Evolutionary conservation across 1,139 yeast genomes (phyloP).

Genomic region (Saccharomycopsis crataegensis): DNA sequence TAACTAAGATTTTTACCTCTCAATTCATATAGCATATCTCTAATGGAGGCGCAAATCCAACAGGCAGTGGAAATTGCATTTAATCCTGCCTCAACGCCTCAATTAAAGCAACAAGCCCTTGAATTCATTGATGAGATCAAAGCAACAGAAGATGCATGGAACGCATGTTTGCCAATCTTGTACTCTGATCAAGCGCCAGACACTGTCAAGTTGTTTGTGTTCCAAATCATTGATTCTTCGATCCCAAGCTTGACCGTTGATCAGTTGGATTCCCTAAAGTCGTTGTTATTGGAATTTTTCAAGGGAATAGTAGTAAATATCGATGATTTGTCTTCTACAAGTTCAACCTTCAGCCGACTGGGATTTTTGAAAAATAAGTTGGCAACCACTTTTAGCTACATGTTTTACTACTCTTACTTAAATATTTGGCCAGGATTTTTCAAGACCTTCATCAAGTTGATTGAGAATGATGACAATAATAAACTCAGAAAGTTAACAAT

Average conservation of each 20-base stretch:
- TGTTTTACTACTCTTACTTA: constrained; percentile 63
- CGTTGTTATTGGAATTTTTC: constrained; percentile 35
- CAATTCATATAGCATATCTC: background rate
- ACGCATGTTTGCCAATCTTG: constrained; percentile 62
- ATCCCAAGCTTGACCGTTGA: constrained; percentile 42
- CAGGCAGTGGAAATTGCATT: constrained; percentile 92
- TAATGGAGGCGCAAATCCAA: constrained; percentile 79
- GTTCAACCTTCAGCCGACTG: constrained; percentile 36
- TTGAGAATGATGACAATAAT: constrained; percentile 37
- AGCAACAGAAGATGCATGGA: constrained; percentile 72
- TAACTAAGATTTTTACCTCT: background rate
- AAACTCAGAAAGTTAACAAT: constrained; percentile 6
- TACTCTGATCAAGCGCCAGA: constrained; percentile 37
- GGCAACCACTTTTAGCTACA: constrained; percentile 61
- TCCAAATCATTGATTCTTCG: constrained; percentile 72
- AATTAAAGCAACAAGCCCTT: constrained; percentile 74
- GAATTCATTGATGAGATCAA: constrained; percentile 72
- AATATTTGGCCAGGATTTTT: constrained; percentile 60
- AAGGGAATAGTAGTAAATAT: constrained; percentile 26
- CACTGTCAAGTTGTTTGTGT: constrained; percentile 64
- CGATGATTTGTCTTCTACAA: constrained; percentile 13
- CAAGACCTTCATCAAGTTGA: constrained; percentile 47
- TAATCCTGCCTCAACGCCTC: constrained; percentile 63
- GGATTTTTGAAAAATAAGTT: constrained; percentile 69
- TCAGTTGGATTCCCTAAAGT: constrained; percentile 34